phyloP scores from a whole-genome alignment of 1,284 basidiomycete species.

The Ustilago loliicola region DNA sequence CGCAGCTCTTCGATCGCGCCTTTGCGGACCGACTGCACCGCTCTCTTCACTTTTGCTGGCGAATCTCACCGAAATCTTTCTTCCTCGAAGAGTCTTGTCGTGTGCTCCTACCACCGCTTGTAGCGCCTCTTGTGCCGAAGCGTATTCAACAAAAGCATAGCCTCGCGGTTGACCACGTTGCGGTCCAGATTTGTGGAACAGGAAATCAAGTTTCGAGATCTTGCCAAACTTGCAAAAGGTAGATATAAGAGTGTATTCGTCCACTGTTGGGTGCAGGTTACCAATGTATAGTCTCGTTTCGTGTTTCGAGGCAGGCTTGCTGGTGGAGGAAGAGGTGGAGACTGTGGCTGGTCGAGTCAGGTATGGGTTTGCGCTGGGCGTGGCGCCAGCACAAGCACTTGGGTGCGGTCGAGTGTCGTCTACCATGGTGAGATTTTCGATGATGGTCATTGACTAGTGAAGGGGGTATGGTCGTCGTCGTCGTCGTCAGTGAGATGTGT shows the following conservation, averaged over 20 bases:
- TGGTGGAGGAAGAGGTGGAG: neutral
- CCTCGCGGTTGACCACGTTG: constrained; percentile 91
- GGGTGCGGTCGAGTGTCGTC: neutral
- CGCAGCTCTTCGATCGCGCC: constrained; percentile 22
- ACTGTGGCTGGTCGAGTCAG: constrained; percentile 27
- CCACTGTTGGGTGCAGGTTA: constrained; percentile 86
- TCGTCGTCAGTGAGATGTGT: neutral
- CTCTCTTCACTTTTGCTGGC: constrained; percentile 77
- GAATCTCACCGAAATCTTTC: constrained; percentile 87
- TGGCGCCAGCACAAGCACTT: neutral
- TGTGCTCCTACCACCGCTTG: constrained; percentile 83
- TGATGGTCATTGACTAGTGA: neutral
- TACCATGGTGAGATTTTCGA: neutral
- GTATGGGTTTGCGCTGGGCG: constrained; percentile 8
- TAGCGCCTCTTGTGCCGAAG: constrained; percentile 76
- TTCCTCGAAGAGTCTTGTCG: constrained; percentile 84
- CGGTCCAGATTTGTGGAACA: constrained; percentile 92
- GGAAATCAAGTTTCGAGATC: constrained; percentile 89
- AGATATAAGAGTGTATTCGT: constrained; percentile 87
- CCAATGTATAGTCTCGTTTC: constrained; percentile 84
- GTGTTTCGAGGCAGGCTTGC: constrained; percentile 18
- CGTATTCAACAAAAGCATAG: constrained; percentile 92
- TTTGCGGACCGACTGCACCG: constrained; percentile 41
- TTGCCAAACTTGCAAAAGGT: constrained; percentile 91
- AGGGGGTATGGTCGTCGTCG: neutral